Conservation (phyloP, 257 asterid genomes). For the Coffea eugenioides region DNA sequence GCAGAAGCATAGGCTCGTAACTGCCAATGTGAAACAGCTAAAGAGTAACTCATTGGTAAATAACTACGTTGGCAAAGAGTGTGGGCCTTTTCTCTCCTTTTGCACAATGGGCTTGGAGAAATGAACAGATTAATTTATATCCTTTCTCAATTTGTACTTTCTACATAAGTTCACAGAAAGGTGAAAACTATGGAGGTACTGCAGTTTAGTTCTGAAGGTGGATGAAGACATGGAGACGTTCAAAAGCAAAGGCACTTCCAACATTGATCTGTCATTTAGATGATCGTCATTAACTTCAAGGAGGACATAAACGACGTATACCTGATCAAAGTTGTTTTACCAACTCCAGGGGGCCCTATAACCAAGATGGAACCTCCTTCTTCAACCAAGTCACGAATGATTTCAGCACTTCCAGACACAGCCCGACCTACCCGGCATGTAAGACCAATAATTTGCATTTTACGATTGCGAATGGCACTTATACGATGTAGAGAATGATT, state of each 20-base stretch:
- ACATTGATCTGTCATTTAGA: neutral
- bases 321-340: constrained; percentile 98
- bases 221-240: neutral
- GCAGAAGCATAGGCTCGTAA: constrained; percentile 17
- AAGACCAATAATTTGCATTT: constrained; percentile 92
- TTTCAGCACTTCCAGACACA: constrained; percentile 98
- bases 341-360: constrained; percentile 99
- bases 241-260: neutral
- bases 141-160: neutral
- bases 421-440: constrained; percentile 98
- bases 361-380: constrained; percentile 87
- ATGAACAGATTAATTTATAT: neutral
- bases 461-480: constrained; percentile 93
- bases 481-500: constrained; percentile 89
- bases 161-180: neutral
- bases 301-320: constrained; percentile 19
- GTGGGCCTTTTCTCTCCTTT: neutral
- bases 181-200: neutral
- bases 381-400: constrained; percentile 82
- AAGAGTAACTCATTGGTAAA: constrained; percentile 1
- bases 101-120: neutral
- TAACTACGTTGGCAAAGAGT: neutral
- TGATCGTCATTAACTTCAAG: neutral
- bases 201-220: neutral
- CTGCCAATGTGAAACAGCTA: neutral